Evolutionary conservation across 352 stramenopile species (phyloP).

Genomic region (Globisporangium rhizosaccharum): DNA sequence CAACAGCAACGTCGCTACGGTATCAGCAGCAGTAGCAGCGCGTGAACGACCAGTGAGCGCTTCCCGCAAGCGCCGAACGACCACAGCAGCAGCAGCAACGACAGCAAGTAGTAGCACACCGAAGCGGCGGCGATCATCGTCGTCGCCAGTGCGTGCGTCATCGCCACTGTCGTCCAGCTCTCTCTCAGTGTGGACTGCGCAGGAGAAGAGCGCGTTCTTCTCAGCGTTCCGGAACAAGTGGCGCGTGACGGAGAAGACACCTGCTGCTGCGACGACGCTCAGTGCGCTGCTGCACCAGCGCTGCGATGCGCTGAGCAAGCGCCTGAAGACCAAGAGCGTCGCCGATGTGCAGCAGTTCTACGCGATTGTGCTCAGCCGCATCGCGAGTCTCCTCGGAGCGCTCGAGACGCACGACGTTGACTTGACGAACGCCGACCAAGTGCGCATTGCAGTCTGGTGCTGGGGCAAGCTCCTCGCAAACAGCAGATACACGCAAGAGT

Average conservation of each 20-base stretch:
- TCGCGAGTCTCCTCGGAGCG: slow-evolving; percentile 34
- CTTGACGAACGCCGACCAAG: slow-evolving; percentile 55
- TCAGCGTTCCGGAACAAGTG: slow-evolving; percentile 67
- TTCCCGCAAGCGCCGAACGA: slow-evolving; percentile 5
- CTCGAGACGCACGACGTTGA: slow-evolving; percentile 51
- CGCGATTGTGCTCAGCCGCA: slow-evolving; percentile 38
- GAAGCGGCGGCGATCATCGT: slow-evolving; percentile 17
- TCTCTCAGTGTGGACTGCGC: slow-evolving; percentile 30
- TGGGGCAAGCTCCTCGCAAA: slow-evolving; percentile 58
- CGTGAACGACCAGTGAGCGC: not conserved
- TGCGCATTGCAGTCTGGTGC: slow-evolving; percentile 70
- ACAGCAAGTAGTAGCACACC: slow-evolving; percentile 3
- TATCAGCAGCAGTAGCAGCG: not conserved
- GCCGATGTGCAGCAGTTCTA: slow-evolving; percentile 62
- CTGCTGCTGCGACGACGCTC: slow-evolving; percentile 17
- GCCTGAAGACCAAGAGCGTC: slow-evolving; percentile 54
- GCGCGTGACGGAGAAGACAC: slow-evolving; percentile 10
- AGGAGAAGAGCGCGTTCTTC: slow-evolving; percentile 67
- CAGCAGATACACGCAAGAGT: slow-evolving; percentile 34
- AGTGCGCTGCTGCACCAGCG: slow-evolving; percentile 43
- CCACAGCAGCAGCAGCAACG: slow-evolving; percentile 7
- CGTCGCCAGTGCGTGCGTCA: slow-evolving; percentile 15
- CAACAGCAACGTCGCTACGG: not conserved
- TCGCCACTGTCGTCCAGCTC: slow-evolving; percentile 1
- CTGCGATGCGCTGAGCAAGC: slow-evolving; percentile 57